Base-by-base conservation (phyloP, 257 asterid species). In the Nicotiana noctiflora region DNA sequence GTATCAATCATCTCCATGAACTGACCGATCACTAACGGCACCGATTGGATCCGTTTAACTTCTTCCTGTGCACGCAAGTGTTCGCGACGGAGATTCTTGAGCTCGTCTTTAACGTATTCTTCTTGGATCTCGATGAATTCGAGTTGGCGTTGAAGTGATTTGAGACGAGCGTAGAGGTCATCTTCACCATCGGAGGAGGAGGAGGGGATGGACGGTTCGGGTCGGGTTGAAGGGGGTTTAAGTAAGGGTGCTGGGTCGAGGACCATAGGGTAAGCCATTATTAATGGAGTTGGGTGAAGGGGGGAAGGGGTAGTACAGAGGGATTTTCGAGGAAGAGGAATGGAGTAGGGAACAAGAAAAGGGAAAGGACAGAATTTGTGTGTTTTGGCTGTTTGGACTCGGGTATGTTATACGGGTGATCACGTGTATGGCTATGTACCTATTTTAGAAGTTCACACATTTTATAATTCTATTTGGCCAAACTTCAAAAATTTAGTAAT, bases 1-100 rank as follows among this genome's bases (percentile, higher is more conserved):
- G 87, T 90, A 80, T 93, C 97, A 76, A 93, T 93, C 97, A 93
- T 93, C 89, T 93, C 97, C 96, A 93, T 93, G 86, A 91, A 93
- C 89, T 93, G 97, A 8, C 96, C 97, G 72, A 93, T 93, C 6
- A 91, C 96, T 6, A 93, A 93, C 34, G 96, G 97, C 21, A 91
- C 96, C 53, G 94, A 93, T 15, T 93, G 97, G 82, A 93, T 93
- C 92, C 96, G 86, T 90, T 93, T 93, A 44, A 93, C 97, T 86
- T 93, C 96, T 83, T 93, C 97, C 86, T 91, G 93, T 5, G 97
- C 92, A 6, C 96, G 91, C 2, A 91, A 86, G 57, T 86, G 90
- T 87, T 93, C 97, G 32, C 97, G 96, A 18, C 93, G 91, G 78
- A 91, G 94, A 79, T 91, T 93, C 67, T 93, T 93, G 51, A 86